A percentile compares a stretch with the other conserved stretches of the same genome.
Evolutionary conservation across 208 protist genomes (phyloP).

Genomic region (Leishmania arabica): DNA sequence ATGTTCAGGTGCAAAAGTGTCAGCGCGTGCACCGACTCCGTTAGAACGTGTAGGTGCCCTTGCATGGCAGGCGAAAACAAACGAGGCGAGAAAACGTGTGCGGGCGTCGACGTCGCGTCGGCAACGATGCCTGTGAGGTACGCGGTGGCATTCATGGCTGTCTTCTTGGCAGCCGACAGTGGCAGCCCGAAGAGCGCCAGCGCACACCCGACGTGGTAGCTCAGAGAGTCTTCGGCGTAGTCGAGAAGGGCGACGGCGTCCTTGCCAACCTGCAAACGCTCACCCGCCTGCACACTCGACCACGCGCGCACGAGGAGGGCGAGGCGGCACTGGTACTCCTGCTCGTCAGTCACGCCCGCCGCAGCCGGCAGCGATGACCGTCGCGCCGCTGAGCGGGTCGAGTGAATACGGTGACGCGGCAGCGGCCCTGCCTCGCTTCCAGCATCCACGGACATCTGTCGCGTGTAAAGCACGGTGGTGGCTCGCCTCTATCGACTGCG

Average conservation of each 20-base stretch:
- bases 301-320: slow-evolving; percentile 55
- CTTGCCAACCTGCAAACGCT: slow-evolving; percentile 53
- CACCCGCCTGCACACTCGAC: slow-evolving; percentile 54
- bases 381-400: neutral
- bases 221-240: slow-evolving; percentile 23
- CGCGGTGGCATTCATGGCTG: slow-evolving; percentile 32
- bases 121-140: slow-evolving; percentile 5
- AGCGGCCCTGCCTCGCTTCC: neutral
- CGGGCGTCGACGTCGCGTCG: neutral
- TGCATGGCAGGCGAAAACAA: slow-evolving; percentile 7
- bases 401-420: neutral
- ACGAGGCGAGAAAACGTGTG: neutral
- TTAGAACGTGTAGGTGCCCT: slow-evolving; percentile 44
- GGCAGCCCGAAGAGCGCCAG: slow-evolving; percentile 63
- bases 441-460: neutral
- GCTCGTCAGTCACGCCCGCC: slow-evolving; percentile 8
- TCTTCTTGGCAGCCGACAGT: slow-evolving; percentile 41
- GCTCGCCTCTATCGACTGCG: neutral
- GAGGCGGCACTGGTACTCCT: slow-evolving; percentile 25
- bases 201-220: slow-evolving; percentile 44
- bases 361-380: neutral
- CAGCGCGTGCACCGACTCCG: slow-evolving; percentile 72
- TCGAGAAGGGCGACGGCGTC: slow-evolving; percentile 52
- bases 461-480: neutral
- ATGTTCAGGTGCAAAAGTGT: slow-evolving; percentile 72